These are phyloP conservation scores for Penicillium turbatum DNA, from an alignment of 495 filamentous ascomycete species.

Conservation along the genomic window DNA sequence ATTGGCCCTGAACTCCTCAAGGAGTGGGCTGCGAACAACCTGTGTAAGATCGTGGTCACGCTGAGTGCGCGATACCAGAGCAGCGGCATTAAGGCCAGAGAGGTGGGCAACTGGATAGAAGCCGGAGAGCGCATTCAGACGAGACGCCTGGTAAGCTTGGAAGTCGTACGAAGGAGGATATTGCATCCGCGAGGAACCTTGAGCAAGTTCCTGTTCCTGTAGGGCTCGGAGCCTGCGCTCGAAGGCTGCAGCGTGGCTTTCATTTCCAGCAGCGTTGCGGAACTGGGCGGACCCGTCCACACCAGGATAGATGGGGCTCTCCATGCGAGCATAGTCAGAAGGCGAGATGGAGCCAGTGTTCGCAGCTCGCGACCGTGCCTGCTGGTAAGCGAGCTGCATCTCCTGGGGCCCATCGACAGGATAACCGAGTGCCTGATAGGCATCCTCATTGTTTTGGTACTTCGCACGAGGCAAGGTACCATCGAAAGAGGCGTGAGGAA, in stretches of 20 bases:
- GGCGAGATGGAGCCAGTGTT: conserved; percentile 48
- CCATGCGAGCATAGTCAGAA: conserved; percentile 52
- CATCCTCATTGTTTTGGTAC: conserved; percentile 29
- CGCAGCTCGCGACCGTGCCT: conserved; percentile 24
- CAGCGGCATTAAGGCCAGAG: conserved; percentile 21
- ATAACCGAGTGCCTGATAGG: conserved; percentile 28
- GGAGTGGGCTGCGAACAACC: conserved; percentile 62
- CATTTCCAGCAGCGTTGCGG: conserved; percentile 39
- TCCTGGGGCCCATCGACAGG: conserved; percentile 27
- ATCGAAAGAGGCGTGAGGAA: conserved; percentile 35
- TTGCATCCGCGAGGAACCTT: conserved; percentile 35
- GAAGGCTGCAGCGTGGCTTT: conserved; percentile 38
- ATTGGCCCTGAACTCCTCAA: conserved; percentile 76
- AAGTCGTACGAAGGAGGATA: conserved; percentile 41
- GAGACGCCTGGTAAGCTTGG: conserved; percentile 31
- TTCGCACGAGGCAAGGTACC: conserved; percentile 29
- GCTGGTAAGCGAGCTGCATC: conserved; percentile 30
- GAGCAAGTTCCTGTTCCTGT: conserved; percentile 47
- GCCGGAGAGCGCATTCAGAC: conserved; percentile 37
- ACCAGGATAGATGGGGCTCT: conserved; percentile 55
- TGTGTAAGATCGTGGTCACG: conserved; percentile 64
- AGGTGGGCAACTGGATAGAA: conserved; percentile 29
- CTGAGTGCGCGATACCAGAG: conserved; percentile 46
- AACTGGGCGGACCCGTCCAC: conserved; percentile 40
- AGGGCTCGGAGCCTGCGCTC: conserved; percentile 48